phyloP scores from a whole-genome alignment of 345 rosid genomes.

The Linum trigynum region DNA sequence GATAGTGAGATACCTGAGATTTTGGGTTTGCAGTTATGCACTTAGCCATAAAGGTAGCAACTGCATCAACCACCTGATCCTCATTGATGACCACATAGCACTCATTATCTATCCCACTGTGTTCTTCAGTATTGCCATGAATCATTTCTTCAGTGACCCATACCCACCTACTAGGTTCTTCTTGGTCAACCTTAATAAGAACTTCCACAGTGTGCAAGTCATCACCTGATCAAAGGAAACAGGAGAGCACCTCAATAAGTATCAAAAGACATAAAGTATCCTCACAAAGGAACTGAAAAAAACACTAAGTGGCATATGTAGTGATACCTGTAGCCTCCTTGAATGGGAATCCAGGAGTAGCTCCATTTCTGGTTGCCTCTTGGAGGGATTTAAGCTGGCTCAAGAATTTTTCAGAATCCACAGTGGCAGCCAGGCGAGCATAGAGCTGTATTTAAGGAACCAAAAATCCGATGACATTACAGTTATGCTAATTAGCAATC shows the following conservation, averaged over 20 bases:
- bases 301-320: background rate
- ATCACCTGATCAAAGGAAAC: slow-evolving; percentile 33
- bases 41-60: slow-evolving; percentile 89
- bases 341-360: slow-evolving; percentile 60
- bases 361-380: slow-evolving; percentile 36
- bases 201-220: slow-evolving; percentile 61
- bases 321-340: slow-evolving; percentile 68
- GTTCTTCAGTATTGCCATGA: slow-evolving; percentile 62
- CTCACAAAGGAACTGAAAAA: background rate
- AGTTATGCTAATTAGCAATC: background rate
- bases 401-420: slow-evolving; percentile 68
- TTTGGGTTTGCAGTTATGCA: slow-evolving; percentile 77
- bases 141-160: slow-evolving; percentile 90
- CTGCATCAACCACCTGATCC: slow-evolving; percentile 82
- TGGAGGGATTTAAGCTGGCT: slow-evolving; percentile 41
- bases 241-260: background rate
- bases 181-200: slow-evolving; percentile 49
- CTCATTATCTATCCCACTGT: slow-evolving; percentile 70
- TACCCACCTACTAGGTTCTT: slow-evolving; percentile 97
- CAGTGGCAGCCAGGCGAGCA: slow-evolving; percentile 48
- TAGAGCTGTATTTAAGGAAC: slow-evolving; percentile 36
- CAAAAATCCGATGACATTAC: background rate
- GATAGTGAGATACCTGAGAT: slow-evolving; percentile 38
- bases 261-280: background rate
- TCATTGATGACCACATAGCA: slow-evolving; percentile 61